phyloP scores from a whole-genome alignment of 805 yeast genomes.

The Hanseniaspora jakobsenii region DNA sequence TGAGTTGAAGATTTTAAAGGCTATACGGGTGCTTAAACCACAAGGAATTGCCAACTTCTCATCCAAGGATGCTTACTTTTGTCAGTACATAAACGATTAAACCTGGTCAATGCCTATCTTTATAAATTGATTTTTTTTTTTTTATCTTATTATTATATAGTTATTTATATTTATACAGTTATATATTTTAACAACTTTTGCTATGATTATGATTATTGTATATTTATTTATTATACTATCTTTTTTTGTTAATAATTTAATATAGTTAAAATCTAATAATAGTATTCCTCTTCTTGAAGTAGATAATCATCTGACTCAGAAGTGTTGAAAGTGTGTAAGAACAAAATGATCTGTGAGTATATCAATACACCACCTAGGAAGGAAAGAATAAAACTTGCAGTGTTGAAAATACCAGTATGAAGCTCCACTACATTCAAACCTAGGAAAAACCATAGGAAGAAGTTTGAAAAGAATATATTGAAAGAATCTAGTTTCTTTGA shows the following conservation, averaged over 20 bases:
- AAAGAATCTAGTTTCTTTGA: conserved; percentile 29
- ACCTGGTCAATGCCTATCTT: too few relatives aligned
- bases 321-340: conserved; percentile 7
- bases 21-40: conserved; percentile 29
- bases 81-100: too few relatives aligned
- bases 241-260: too few relatives aligned
- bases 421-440: conserved; percentile 12
- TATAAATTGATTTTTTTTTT: too few relatives aligned
- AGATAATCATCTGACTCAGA: conserved; percentile 1
- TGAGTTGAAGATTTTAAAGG: conserved; percentile 58
- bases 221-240: too few relatives aligned
- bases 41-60: too few relatives aligned
- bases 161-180: too few relatives aligned
- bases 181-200: too few relatives aligned
- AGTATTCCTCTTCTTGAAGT: conserved; percentile 11
- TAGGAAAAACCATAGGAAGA: conserved; percentile 13
- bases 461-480: conserved; percentile 12
- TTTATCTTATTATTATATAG: too few relatives aligned
- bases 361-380: conserved; percentile 10
- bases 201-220: too few relatives aligned
- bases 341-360: conserved; percentile 11
- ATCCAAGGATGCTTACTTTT: too few relatives aligned
- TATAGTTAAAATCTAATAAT: conserved; percentile 1
- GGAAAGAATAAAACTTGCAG: conserved; percentile 5
- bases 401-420: conserved; percentile 11